Percentiles rank a stretch among this genome's conserved stretches.
phyloP scores from a whole-genome alignment of 1,284 basidiomycete species.

The Irpex rosettiformis region DNA sequence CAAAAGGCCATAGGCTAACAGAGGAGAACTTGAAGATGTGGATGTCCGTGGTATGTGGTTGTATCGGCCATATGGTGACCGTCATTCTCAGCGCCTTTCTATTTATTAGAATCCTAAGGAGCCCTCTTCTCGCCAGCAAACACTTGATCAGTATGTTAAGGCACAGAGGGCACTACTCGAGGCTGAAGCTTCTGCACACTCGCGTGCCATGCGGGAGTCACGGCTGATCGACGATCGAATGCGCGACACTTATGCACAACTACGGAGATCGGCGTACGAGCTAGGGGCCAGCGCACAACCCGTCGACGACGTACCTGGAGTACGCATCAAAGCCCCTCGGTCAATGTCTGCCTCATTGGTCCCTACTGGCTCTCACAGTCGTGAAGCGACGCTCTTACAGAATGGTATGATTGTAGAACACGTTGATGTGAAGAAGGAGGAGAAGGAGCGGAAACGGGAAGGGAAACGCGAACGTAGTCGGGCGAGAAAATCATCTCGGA shows the following conservation, averaged over 20 bases:
- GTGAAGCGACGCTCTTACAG: slow-evolving; percentile 76
- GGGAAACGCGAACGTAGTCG: slow-evolving; percentile 54
- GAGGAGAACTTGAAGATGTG: slow-evolving; percentile 85
- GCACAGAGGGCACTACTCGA: slow-evolving; percentile 68
- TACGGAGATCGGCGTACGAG: slow-evolving; percentile 75
- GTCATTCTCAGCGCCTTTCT: slow-evolving; percentile 6
- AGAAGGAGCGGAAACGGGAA: slow-evolving; percentile 65
- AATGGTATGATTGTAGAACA: slow-evolving; percentile 86
- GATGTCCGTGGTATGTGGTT: slow-evolving; percentile 72
- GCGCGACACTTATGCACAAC: slow-evolving; percentile 73
- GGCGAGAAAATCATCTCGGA: slow-evolving; percentile 66
- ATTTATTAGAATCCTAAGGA: slow-evolving; percentile 70
- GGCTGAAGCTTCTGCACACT: slow-evolving; percentile 71
- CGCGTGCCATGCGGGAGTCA: slow-evolving; percentile 73
- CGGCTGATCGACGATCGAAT: slow-evolving; percentile 68
- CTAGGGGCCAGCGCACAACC: slow-evolving; percentile 42
- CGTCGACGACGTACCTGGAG: slow-evolving; percentile 53
- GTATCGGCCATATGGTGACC: slow-evolving; percentile 10
- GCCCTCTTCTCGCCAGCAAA: slow-evolving; percentile 71
- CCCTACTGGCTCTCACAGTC: slow-evolving; percentile 45
- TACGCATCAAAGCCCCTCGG: slow-evolving; percentile 64
- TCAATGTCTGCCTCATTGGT: slow-evolving; percentile 36
- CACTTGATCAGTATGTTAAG: slow-evolving; percentile 67
- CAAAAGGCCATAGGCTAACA: slow-evolving; percentile 67
- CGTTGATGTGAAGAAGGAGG: slow-evolving; percentile 78